Evolutionary conservation across 1,284 basidiomycete genomes (phyloP), one percentile per base, ranked within the genome.

Genomic region (Flammula alnicola): DNA sequence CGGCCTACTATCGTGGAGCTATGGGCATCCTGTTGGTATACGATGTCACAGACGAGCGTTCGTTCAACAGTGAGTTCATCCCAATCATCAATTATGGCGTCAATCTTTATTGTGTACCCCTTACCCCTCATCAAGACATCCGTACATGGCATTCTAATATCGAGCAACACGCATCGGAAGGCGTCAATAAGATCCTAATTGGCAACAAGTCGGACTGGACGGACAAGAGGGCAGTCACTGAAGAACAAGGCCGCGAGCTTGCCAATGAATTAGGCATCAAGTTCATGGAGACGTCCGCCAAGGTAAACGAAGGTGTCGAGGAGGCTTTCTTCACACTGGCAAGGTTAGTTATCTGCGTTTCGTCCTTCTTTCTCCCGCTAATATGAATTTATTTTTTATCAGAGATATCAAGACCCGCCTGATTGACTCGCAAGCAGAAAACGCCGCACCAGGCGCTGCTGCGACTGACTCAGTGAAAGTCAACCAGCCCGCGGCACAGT

Each of bases 171-270:
- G 97, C 97, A 20, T 97, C 95, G 4, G 93, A 98, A 63, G 95
- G 94, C 29, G 97, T 99, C 54, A 98, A 98, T 83, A 99, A 98
- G 85, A 94, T 99, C 56, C 86, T 99, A 49, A 92, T 99, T 56
- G 97, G 97, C 44, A 99, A 99, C 80, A 99, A 99, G 76, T 97
- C 91, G 52, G 97, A 99, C 72, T 98, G 95, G 95, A 86, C 88
- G 48, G 96, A 98, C 74, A 98, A 98, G 78, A 88, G 92, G 60
- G 91, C 86, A 17, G 91, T 99, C 47, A 88, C 92, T 1, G 86
- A 88, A 64, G 88, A 93, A 63, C 89, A 93, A 69, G 89, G 89
- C 40, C 83, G 81, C 42, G 85, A 88, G 59, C 80, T 96, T 26
- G 94, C 94, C 10, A 77, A 86, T 45, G 93, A 96, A 67, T 80